These are phyloP conservation scores for Stemphylium lycopersici DNA, from an alignment of 2,329 filamentous ascomycete genomes.

Conservation along the genomic window DNA sequence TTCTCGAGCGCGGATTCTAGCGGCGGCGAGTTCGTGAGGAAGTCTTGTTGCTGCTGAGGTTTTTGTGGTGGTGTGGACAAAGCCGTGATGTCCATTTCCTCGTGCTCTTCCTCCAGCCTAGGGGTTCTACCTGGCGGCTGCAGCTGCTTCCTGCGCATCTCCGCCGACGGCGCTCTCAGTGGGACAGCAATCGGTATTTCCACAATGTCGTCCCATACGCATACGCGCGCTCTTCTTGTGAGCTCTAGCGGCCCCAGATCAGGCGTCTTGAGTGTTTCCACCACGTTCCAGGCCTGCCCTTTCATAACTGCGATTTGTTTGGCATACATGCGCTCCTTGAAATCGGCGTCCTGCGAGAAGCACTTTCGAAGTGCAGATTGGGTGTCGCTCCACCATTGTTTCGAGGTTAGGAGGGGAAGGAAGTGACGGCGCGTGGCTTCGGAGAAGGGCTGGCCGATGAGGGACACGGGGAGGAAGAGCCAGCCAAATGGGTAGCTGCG, in stretches of 20 bases:
- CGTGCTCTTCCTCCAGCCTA: slow-evolving; percentile 61
- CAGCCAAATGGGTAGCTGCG: slow-evolving; percentile 96
- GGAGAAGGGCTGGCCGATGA: slow-evolving; percentile 95
- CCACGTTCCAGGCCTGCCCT: slow-evolving; percentile 98
- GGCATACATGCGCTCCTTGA: slow-evolving; percentile 99
- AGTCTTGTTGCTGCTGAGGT: slow-evolving; percentile 64
- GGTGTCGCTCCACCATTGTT: slow-evolving; percentile 96
- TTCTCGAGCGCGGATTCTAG: slow-evolving; percentile 48
- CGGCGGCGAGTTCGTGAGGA: slow-evolving; percentile 70
- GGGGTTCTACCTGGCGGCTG: slow-evolving; percentile 51
- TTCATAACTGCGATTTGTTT: slow-evolving; percentile 99
- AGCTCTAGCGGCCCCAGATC: slow-evolving; percentile 95
- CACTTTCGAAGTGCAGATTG: slow-evolving; percentile 83
- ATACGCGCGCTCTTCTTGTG: slow-evolving; percentile 86
- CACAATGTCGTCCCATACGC: slow-evolving; percentile 97
- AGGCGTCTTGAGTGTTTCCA: slow-evolving; percentile 90
- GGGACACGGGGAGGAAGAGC: slow-evolving; percentile 94
- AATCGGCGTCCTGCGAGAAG: slow-evolving; percentile 91
- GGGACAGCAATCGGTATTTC: slow-evolving; percentile 95
- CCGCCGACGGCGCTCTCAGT: slow-evolving; percentile 82
- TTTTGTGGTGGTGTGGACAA: slow-evolving; percentile 63
- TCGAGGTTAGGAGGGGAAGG: slow-evolving; percentile 91
- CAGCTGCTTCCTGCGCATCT: slow-evolving; percentile 74
- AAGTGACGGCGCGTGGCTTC: slow-evolving; percentile 94
- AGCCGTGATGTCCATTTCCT: slow-evolving; percentile 89